Evolutionary conservation across 164 flowering plant genomes (phyloP), one percentile per base, ranked within the genome.

Genomic region (Nymphaea colorata): DNA sequence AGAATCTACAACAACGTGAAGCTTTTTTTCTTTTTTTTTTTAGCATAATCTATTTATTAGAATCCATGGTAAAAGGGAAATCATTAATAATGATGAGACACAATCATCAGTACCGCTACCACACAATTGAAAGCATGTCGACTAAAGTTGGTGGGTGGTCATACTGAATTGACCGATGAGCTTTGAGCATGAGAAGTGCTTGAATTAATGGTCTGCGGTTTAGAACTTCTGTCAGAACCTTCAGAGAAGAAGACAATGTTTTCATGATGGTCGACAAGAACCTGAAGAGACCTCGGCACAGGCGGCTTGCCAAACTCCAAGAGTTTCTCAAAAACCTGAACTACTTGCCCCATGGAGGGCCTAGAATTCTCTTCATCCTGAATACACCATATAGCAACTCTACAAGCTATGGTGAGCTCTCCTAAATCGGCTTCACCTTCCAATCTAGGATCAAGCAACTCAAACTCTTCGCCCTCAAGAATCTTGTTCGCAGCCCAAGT

Each of bases 351-450:
- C 83, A 78, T 78, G 4, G 81, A 70, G 11, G 81, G 83, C 70
- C 83, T 68, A 59, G 62, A 67, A 64, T n/a, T 47, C 66, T 81
- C 84, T 14, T 76, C 68, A 17, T 75, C 81, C 68, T 80, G 83
- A 66, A 80, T 72, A 65, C 83, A 80, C 83, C 81, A 80, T 67
- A 78, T 75, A 61, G 81, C 83, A 44, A 71, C 74, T 66, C 69
- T 80, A 59, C 73, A 76, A 36, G 70, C 69, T 67, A 69, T 71
- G 41, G 59, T 61, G 3, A 80, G 79, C 62, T 80, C 81, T 11
- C 66, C 76, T n/a, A 42, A 66, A 55, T 76, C 66, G 12, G 76
- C 83, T 53, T 73, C 44, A 11, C 77, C 76, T 7, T 74, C 74
- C 70, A 80, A 70, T 61, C 70, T 69, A 10, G 44, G 18, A 59